Base-by-base conservation (phyloP, 306 rosid genomes). In the Prinsepia uniflora region DNA sequence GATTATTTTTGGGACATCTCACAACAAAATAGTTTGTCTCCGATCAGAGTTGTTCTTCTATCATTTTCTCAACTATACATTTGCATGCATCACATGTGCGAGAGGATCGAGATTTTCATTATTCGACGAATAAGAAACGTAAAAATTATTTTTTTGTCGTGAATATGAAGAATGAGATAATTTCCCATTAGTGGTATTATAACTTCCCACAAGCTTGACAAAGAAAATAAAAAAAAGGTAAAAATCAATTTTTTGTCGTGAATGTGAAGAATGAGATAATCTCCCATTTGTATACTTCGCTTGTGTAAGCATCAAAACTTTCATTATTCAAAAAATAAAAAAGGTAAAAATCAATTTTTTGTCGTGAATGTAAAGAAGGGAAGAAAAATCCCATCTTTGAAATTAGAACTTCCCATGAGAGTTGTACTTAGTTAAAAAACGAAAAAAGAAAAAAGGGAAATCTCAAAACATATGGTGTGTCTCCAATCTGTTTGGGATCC, bases 211-310 rank as follows among this genome's bases (percentile, higher is more conserved):
- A n/a, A n/a, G n/a, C n/a, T n/a, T n/a, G n/a, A n/a, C n/a, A n/a
- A n/a, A n/a, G n/a, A n/a, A n/a, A n/a, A n/a, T n/a, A n/a, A n/a
- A 0, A 18, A 0, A 11, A 57, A 1, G 0, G 9, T 11, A 12
- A 41, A 40, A 15, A 70, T 42, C 5, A 4, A 54, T 12, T 19
- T 1, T 9, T 4, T 57, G 8, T 57, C 41, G 0, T 13, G 36
- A 55, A 55, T 19, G 14, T 10, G 0, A 55, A 20, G 2, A 3
- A 30, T 6, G 22, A 50, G 0, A 1, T 4, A 50, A 15, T 14
- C 0, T 44, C 15, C 22, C 10, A 8, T 40, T 19, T 69, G 50
- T 44, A 0, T 5, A 5, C 55, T 7, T 6, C 6, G 6, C 0
- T 0, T 9, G 14, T 17, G 10, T 4, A 40, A 57, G 60, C 9